phyloP scores from a whole-genome alignment of 1,284 basidiomycete genomes.

The Naganishia albida region DNA sequence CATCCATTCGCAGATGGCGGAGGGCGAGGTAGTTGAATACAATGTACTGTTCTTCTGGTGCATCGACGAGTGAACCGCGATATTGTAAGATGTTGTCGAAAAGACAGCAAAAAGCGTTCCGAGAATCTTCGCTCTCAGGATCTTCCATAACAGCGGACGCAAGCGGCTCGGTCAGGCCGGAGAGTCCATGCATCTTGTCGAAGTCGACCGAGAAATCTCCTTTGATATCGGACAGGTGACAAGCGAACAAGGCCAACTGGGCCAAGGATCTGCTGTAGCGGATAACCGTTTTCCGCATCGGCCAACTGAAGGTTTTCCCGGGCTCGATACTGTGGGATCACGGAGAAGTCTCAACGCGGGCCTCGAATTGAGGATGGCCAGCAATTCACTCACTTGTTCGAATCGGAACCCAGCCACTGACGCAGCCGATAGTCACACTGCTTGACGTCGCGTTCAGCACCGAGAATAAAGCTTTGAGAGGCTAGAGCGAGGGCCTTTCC shows the following conservation, averaged over 20 bases:
- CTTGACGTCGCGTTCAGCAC: background rate
- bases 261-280: background rate
- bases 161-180: no score
- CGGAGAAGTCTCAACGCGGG: no score
- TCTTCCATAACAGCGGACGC: no score
- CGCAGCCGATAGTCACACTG: background rate
- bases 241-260: background rate
- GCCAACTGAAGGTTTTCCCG: background rate
- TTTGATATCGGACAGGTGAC: background rate
- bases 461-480: background rate
- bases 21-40: background rate
- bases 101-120: no score
- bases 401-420: background rate
- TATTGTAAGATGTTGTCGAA: background rate
- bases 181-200: background rate
- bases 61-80: background rate
- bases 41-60: background rate
- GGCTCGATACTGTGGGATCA: background rate
- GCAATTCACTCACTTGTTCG: background rate
- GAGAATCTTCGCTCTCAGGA: no score
- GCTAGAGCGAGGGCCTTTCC: background rate
- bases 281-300: background rate
- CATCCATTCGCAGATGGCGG: background rate
- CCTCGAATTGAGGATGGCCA: no score
- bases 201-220: background rate